Evolutionary conservation across 768 basidiomycete genomes (phyloP).

Genomic region (Suillus spraguei): DNA sequence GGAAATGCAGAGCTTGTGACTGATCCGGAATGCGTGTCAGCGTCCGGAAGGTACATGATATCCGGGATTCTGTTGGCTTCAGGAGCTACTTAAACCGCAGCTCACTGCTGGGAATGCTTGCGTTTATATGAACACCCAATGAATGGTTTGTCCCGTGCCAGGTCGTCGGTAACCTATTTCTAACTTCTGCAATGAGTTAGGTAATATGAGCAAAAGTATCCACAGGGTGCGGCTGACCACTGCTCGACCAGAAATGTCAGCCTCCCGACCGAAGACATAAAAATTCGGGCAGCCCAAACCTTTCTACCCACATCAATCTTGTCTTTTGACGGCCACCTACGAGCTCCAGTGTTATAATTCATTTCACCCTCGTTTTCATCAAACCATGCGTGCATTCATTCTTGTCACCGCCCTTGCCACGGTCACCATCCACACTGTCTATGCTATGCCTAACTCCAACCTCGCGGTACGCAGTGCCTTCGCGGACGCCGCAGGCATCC

Average conservation of each 20-base stretch:
- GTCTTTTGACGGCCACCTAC: neutral
- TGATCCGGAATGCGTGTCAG: neutral
- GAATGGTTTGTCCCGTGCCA: neutral
- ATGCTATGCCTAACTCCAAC: conserved; percentile 28
- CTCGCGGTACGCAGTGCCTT: conserved; percentile 20
- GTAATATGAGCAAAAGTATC: neutral
- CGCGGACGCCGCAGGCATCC: conserved; percentile 23
- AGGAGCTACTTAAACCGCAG: neutral
- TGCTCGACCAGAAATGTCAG: neutral
- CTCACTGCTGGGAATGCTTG: neutral
- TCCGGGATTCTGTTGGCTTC: neutral
- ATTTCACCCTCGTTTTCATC: conserved; percentile 5
- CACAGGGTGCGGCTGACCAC: neutral
- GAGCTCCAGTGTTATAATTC: neutral
- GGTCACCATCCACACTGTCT: conserved; percentile 16
- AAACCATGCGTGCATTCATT: conserved; percentile 27
- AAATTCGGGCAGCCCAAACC: neutral
- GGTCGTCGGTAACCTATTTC: neutral
- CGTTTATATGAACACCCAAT: neutral
- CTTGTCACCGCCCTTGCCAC: conserved; percentile 29
- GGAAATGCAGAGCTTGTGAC: neutral
- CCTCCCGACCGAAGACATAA: neutral
- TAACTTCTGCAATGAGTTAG: neutral
- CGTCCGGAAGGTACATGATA: neutral
- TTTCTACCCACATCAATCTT: neutral